phyloP scores from a whole-genome alignment of 495 filamentous ascomycete genomes.

The Neurospora sp. region DNA sequence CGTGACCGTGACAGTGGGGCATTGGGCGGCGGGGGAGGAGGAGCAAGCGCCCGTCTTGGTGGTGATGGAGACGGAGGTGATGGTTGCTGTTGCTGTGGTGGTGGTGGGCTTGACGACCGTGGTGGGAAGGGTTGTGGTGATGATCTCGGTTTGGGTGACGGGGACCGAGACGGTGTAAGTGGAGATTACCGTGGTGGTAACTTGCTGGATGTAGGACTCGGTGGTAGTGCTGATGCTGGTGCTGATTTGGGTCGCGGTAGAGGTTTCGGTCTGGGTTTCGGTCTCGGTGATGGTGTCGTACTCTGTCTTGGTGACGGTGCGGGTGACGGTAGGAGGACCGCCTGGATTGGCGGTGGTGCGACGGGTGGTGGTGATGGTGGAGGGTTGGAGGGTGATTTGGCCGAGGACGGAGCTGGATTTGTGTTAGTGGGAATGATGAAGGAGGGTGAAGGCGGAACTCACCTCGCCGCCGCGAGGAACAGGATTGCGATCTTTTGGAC shows the following conservation, averaged over 20 bases:
- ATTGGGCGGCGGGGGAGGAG: slow-evolving; percentile 1
- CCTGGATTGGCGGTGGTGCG: background rate
- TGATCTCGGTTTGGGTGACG: background rate
- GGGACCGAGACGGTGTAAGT: background rate
- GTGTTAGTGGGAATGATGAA: background rate
- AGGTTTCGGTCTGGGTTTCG: background rate
- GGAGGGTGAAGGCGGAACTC: background rate
- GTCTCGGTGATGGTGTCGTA: slow-evolving; percentile 6
- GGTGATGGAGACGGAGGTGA: background rate
- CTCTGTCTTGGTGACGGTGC: slow-evolving; percentile 6
- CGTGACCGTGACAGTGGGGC: slow-evolving; percentile 18
- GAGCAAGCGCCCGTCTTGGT: background rate
- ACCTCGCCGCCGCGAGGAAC: background rate
- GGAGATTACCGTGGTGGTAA: background rate
- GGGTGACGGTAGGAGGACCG: slow-evolving; percentile 2
- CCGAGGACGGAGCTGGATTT: slow-evolving; percentile 13
- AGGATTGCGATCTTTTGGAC: background rate
- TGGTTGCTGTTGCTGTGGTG: background rate
- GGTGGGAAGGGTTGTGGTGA: too few species aligned
- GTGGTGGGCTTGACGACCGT: background rate
- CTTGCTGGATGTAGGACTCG: background rate
- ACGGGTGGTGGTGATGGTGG: slow-evolving; percentile 10
- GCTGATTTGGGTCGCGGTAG: background rate
- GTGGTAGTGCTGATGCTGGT: slow-evolving; percentile 1
- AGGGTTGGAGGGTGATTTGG: slow-evolving; percentile 17